Conservation (phyloP, 768 basidiomycete genomes). For the Russula virescens region DNA sequence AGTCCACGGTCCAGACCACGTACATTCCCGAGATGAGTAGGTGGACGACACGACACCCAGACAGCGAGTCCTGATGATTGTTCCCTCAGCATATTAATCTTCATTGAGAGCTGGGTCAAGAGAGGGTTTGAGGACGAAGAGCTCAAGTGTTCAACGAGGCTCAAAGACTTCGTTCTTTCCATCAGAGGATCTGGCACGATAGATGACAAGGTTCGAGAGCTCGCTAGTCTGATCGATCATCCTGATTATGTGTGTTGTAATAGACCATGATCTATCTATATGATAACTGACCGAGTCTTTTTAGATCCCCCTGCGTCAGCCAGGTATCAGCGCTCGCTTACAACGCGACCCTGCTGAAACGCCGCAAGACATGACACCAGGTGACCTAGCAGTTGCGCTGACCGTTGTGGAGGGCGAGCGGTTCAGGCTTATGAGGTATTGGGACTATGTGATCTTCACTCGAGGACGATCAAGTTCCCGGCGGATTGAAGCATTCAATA, state of each 20-base stretch:
- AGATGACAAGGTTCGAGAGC: slow-evolving; percentile 7
- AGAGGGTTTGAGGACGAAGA: slow-evolving; percentile 16
- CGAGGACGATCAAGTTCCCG: background rate
- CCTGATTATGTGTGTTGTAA: slow-evolving; percentile 1
- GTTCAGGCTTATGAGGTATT: slow-evolving; percentile 10
- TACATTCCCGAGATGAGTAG: background rate
- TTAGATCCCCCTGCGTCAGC: slow-evolving; percentile 9
- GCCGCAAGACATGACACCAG: background rate
- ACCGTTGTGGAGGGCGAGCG: slow-evolving; percentile 13
- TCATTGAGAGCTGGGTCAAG: slow-evolving; percentile 17
- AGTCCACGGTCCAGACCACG: background rate
- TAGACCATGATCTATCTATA: background rate
- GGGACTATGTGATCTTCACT: slow-evolving; percentile 17
- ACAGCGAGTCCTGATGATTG: background rate
- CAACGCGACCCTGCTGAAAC: background rate
- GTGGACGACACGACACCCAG: background rate
- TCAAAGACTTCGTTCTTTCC: background rate
- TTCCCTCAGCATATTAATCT: slow-evolving; percentile 7
- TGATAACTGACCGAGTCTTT: background rate
- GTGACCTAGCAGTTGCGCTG: slow-evolving; percentile 9
- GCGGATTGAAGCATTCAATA: slow-evolving; percentile 1
- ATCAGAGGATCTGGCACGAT: background rate
- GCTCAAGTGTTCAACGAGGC: background rate
- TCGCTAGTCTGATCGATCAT: background rate
- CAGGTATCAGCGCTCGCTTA: background rate